Conservation (phyloP, 1,284 basidiomycete genomes). For the Cerrena zonata region DNA sequence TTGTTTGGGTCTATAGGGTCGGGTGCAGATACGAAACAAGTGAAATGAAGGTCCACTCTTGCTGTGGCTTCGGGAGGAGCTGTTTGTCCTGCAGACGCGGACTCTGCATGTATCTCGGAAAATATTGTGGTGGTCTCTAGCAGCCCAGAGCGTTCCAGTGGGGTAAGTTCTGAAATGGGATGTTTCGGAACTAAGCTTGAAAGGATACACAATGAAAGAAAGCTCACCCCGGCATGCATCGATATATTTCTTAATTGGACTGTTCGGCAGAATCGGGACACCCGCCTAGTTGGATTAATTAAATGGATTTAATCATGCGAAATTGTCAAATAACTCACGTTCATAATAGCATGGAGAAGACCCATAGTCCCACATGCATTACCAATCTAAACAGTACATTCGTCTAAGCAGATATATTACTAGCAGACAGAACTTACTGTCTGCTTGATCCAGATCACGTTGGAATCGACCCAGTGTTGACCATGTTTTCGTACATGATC, state of each 20-base stretch:
- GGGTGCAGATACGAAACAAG: slow-evolving; percentile 73
- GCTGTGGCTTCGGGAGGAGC: slow-evolving; percentile 41
- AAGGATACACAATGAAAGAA: slow-evolving; percentile 15
- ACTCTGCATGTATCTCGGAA: slow-evolving; percentile 65
- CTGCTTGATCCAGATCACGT: slow-evolving; percentile 72
- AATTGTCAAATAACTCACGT: slow-evolving; percentile 39
- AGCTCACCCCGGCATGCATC: slow-evolving; percentile 50
- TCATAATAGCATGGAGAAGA: slow-evolving; percentile 38
- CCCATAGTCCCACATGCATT: slow-evolving; percentile 8
- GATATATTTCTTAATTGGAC: slow-evolving; percentile 61
- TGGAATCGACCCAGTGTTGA: slow-evolving; percentile 51
- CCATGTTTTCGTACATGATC: slow-evolving; percentile 39
- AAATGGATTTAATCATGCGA: background rate
- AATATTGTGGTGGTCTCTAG: slow-evolving; percentile 76
- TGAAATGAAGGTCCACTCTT: slow-evolving; percentile 78
- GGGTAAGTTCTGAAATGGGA: slow-evolving; percentile 44
- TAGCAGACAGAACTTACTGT: slow-evolving; percentile 41
- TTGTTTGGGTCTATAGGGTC: slow-evolving; percentile 30
- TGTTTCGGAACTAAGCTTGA: background rate
- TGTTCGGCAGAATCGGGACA: slow-evolving; percentile 47
- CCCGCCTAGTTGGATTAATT: slow-evolving; percentile 40
- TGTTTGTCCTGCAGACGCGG: slow-evolving; percentile 67
- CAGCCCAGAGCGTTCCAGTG: slow-evolving; percentile 66
- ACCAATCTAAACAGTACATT: slow-evolving; percentile 9
- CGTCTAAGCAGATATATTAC: background rate